These are phyloP conservation scores for Saitozyma sp. DNA, from an alignment of 768 basidiomycete species.

Conservation along the genomic window DNA sequence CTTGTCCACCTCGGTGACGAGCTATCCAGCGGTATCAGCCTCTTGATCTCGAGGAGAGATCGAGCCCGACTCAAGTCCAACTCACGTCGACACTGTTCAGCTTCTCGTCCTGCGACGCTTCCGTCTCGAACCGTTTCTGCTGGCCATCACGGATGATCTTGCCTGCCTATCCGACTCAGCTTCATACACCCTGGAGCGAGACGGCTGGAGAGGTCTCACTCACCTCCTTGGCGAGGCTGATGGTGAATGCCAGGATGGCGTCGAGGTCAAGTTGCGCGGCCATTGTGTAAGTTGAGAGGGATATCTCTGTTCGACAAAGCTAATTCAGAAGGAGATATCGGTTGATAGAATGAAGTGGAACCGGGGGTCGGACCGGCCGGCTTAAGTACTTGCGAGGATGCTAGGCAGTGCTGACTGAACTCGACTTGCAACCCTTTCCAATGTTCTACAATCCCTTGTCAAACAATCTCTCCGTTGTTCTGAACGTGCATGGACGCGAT, in stretches of 20 bases:
- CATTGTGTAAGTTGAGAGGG: neutral
- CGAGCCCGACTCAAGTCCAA: neutral
- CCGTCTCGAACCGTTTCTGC: slow-evolving; percentile 61
- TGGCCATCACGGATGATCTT: slow-evolving; percentile 61
- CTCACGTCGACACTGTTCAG: slow-evolving; percentile 78
- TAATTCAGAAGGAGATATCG: too few relatives aligned
- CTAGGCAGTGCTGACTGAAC: too few relatives aligned
- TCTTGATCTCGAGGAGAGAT: neutral
- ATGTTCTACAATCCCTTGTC: too few relatives aligned
- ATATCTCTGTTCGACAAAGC: too few relatives aligned
- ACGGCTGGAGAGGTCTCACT: neutral
- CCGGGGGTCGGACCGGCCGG: too few relatives aligned
- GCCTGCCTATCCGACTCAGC: slow-evolving; percentile 32
- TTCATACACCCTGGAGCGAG: neutral
- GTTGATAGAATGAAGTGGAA: too few relatives aligned
- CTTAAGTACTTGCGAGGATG: too few relatives aligned
- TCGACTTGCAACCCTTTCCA: too few relatives aligned
- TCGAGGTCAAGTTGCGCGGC: slow-evolving; percentile 25
- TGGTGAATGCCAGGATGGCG: slow-evolving; percentile 29
- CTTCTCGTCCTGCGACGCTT: slow-evolving; percentile 64
- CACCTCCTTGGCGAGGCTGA: slow-evolving; percentile 30
- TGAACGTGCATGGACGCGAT: too few relatives aligned
- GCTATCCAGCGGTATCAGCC: slow-evolving; percentile 33
- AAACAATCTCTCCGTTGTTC: too few relatives aligned
- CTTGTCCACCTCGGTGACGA: slow-evolving; percentile 93